These are phyloP conservation scores for Kwoniella bestiolae DNA, from an alignment of 768 basidiomycete genomes.

Conservation along the genomic window DNA sequence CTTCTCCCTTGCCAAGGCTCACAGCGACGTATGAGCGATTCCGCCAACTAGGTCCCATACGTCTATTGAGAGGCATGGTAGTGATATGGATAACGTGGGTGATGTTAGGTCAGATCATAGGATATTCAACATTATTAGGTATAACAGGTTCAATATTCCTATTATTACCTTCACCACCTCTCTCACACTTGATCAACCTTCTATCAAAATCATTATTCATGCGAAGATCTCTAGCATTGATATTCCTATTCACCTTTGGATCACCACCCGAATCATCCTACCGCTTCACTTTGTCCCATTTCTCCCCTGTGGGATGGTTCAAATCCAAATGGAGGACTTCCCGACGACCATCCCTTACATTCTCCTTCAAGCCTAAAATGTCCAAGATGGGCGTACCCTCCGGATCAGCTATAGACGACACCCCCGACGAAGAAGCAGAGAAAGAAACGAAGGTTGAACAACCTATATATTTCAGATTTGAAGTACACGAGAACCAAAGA, in stretches of 20 bases:
- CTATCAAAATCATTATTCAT: constrained; percentile 62
- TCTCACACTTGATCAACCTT: constrained; percentile 49
- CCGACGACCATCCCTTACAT: constrained; percentile 62
- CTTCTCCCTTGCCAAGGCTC: constrained; percentile 62
- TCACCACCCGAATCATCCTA: constrained; percentile 65
- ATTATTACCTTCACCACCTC: constrained; percentile 48
- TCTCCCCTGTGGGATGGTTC: constrained; percentile 70
- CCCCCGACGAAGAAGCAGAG: constrained; percentile 10
- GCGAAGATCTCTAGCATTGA: constrained; percentile 65
- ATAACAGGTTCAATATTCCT: constrained; percentile 43
- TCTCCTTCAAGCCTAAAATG: constrained; percentile 62
- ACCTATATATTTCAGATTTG: constrained; percentile 71
- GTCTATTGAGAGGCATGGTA: constrained; percentile 37
- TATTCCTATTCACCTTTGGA: constrained; percentile 70
- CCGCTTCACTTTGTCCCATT: constrained; percentile 62
- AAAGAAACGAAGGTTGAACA: constrained; percentile 32
- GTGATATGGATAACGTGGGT: constrained; percentile 51
- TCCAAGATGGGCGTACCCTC: constrained; percentile 46
- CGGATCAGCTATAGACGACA: constrained; percentile 36
- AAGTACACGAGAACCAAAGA: constrained; percentile 90
- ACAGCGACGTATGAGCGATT: constrained; percentile 50
- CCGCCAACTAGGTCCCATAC: constrained; percentile 32
- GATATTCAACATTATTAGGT: constrained; percentile 35
- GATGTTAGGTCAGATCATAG: constrained; percentile 33
- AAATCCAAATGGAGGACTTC: constrained; percentile 66